Conservation (phyloP, 1,139 yeast species). For the Ashbya aceris region DNA sequence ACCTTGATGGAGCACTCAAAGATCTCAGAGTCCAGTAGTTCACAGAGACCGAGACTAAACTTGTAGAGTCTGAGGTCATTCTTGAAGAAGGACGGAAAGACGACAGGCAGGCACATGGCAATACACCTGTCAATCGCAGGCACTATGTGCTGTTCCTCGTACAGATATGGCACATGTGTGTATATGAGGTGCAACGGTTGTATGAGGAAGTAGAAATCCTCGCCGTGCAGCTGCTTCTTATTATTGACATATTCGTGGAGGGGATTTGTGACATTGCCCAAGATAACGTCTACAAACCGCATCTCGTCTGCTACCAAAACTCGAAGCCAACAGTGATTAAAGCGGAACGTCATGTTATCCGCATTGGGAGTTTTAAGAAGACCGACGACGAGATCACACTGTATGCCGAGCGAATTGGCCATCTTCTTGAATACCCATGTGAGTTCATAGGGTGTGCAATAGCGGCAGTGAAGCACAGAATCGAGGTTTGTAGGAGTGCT, state of each 20-base stretch:
- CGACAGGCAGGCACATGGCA: conserved; percentile 73
- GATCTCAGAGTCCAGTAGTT: conserved; percentile 63
- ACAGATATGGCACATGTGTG: conserved; percentile 77
- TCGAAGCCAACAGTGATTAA: conserved; percentile 87
- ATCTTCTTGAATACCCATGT: conserved; percentile 69
- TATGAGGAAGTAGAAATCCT: conserved; percentile 62
- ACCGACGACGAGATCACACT: conserved; percentile 72
- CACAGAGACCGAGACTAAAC: conserved; percentile 69
- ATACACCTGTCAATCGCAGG: conserved; percentile 77
- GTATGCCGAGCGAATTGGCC: conserved; percentile 60
- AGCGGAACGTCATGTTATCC: conserved; percentile 37
- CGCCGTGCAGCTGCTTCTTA: conserved; percentile 26
- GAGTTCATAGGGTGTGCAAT: conserved; percentile 62
- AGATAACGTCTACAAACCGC: conserved; percentile 62
- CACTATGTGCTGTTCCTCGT: conserved; percentile 71
- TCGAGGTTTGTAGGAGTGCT: conserved; percentile 26
- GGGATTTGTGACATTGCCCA: conserved; percentile 51
- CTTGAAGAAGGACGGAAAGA: conserved; percentile 69
- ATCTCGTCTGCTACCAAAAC: conserved; percentile 67
- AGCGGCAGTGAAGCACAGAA: conserved; percentile 30
- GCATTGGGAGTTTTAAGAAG: conserved; percentile 73
- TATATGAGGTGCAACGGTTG: conserved; percentile 68
- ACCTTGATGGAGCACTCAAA: conserved; percentile 69
- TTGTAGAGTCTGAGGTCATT: conserved; percentile 50
- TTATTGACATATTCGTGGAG: conserved; percentile 32